Evolutionary conservation across 108 stramenopile genomes (phyloP), one percentile per base, ranked within the genome.

Genomic region (Nitzschia inconspicua): DNA sequence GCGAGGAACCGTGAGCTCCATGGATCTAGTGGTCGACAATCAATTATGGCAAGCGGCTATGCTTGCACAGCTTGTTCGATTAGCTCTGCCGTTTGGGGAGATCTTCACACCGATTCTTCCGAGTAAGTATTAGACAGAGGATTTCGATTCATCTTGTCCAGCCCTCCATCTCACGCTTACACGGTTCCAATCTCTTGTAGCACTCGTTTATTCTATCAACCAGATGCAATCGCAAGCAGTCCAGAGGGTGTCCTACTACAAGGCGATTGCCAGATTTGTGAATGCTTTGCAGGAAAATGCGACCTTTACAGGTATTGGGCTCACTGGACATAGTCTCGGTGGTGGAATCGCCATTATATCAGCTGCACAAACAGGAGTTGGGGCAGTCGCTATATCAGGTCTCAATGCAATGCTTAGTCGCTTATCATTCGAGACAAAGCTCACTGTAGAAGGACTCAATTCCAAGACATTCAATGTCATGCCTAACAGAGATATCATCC

Each of bases 281-380:
- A n/a, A 72, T 4, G n/a, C 51, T 18, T 24, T 63, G 10, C 47
- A 61, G 47, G 20, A 47, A 9, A 27, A 59, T n/a, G 50, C 28
- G 4, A 48, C 34, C 6, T 51, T 58, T 42, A 27, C 37, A 4
- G 16, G 26, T 11, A 22, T 61, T 26, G 47, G 34, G 22, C n/a
- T 66, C 14, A 66, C 65, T 43, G 65, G 65, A 28, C 65, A 66
- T 25, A 44, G 43, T 32, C 29, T 79, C 6, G 79, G 89, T 34
- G 89, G 89, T 3, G 90, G 91, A 13, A 36, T 93, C 20, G 78
- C 91, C 8, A 81, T 93, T 11, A 85, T 93, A 2, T 75, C 85
- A 23, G 91, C 82, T 7, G 91, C 91, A 13, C 86, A 88, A 66
- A 70, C 82, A n/a, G 62, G 65, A 8, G 68, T 74, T 14, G 79